Conservation (phyloP, 2,329 filamentous ascomycete species). For the Pestalotiopsis sp. region DNA sequence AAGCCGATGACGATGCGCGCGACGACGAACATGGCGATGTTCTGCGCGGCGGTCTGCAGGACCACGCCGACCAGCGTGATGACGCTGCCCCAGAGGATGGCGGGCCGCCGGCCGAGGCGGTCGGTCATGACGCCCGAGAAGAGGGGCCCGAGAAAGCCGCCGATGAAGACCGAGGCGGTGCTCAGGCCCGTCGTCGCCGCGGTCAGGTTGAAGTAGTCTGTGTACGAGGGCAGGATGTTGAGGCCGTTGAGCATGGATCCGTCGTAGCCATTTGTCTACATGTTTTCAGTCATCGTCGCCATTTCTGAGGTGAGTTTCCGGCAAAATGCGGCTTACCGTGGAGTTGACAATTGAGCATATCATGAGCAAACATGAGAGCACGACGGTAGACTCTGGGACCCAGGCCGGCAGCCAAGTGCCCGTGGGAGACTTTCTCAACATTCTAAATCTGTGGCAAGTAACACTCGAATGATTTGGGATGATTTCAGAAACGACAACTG, state of each 20-base stretch:
- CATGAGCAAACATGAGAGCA: conserved; percentile 41
- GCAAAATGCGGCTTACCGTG: conserved; percentile 30
- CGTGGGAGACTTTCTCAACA: conserved; percentile 38
- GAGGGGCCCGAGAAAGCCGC: conserved; percentile 47
- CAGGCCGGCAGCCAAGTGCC: conserved; percentile 50
- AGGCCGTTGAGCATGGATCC: conserved; percentile 59
- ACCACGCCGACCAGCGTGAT: conserved; percentile 47
- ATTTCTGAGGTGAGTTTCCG: neutral
- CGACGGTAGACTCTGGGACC: conserved; percentile 44
- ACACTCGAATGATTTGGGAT: neutral
- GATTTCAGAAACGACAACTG: too few relatives aligned
- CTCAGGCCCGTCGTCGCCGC: conserved; percentile 55
- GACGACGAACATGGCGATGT: conserved; percentile 54
- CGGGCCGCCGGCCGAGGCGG: conserved; percentile 42
- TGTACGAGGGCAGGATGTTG: conserved; percentile 59
- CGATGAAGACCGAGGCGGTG: conserved; percentile 58
- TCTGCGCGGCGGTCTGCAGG: conserved; percentile 50
- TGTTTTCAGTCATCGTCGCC: conserved; percentile 9
- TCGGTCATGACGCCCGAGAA: conserved; percentile 45
- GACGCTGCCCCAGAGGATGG: conserved; percentile 42
- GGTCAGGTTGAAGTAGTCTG: conserved; percentile 57
- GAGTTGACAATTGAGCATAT: conserved; percentile 48
- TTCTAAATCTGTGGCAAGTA: neutral
- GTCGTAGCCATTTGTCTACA: conserved; percentile 40
- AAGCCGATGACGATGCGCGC: conserved; percentile 50